Base-by-base conservation (phyloP, 2,329 filamentous ascomycete species). In the Metarhizium rileyi region DNA sequence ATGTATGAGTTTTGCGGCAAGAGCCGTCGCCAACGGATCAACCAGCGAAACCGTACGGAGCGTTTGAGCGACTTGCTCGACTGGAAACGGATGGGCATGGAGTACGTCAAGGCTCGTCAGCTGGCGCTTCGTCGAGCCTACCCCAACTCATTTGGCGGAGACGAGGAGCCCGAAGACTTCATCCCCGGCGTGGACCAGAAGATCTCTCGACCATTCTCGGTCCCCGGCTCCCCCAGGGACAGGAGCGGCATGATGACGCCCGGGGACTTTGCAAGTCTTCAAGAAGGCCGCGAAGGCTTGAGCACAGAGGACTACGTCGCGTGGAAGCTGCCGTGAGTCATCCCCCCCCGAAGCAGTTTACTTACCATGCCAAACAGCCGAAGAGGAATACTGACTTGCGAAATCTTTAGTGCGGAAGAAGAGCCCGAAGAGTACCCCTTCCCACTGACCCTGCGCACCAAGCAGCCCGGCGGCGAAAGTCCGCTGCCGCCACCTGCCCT, bases 31-130 rank as follows among this genome's bases (percentile, higher is more conserved):
- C 93, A 98, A 70, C 87, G 93, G 46, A 98, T 98, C 77, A 98
- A 98, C 76, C 93, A 97, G 73, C 83, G 93, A 46, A 98, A 98
- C 70, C 83, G 93, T 49, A 98, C 93, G 0, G 93, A 98, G 74
- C 83, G 93, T 44, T 74, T 98, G 49, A 95, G 90, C 62, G 93
- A 98, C 65, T 75, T 98, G 52, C 77, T 98, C 38, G 93, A 98
- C 71, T 98, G 93, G 93, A 97, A 97, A 78, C 81, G 93, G 46
- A 98, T 98, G 93, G 93, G 93, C 22, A 85, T 97, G 84, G 93
- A 98, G 70, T 98, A 98, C 64, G 89, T 96, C 71, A 98, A 97
- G 75, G 93, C 93, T 30, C 82, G 93, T 45, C 93, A 97, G 68
- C 71, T 98, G 62, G 93, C 93, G 23, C 75, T 98, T 55, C 79